Percentiles rank a stretch among this genome's conserved stretches.
phyloP scores from a whole-genome alignment of 345 rosid genomes.

The Eucalyptus sideroxylon region DNA sequence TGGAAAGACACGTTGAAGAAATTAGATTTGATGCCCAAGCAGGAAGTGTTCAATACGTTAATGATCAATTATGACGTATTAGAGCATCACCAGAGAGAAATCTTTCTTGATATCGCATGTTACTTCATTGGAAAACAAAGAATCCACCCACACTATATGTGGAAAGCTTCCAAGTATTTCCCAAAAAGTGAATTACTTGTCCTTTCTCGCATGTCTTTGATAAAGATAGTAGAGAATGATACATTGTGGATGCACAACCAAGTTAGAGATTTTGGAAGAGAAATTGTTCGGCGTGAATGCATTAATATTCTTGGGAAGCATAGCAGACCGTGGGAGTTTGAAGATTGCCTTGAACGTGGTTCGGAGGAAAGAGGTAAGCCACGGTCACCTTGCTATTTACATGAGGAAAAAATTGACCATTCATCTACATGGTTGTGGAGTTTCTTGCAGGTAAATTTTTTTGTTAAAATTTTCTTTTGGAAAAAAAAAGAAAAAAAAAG shows the following conservation, averaged over 20 bases:
- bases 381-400: not conserved
- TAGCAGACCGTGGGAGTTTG: not conserved
- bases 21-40: not conserved
- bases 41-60: no score
- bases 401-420: not conserved
- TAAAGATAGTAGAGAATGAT: not conserved
- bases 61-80: not conserved
- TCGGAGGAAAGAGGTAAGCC: not conserved
- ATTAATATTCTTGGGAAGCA: not conserved
- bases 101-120: no score
- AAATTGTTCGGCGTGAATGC: not conserved
- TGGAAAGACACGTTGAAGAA: no score
- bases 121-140: not conserved
- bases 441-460: not conserved
- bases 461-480: not conserved
- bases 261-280: not conserved
- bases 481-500: not conserved
- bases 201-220: not conserved
- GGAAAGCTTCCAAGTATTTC: not conserved
- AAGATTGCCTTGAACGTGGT: not conserved
- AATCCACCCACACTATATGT: not conserved
- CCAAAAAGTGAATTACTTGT: not conserved
- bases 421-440: not conserved
- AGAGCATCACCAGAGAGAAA: not conserved
- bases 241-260: not conserved